Evolutionary conservation across 2,329 filamentous ascomycete genomes (phyloP).

Genomic region (Xylariaceae sp.): DNA sequence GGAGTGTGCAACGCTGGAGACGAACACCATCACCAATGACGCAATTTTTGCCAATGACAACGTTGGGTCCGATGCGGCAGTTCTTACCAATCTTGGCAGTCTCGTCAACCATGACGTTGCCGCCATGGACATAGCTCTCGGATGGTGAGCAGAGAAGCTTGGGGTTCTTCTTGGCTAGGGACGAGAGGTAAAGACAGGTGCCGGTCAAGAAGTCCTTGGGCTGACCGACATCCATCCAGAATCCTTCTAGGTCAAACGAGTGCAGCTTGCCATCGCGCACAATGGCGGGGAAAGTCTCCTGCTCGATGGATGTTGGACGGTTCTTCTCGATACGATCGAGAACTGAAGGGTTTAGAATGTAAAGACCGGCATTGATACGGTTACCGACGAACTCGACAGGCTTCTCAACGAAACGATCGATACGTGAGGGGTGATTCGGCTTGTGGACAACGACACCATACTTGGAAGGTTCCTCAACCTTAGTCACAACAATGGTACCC

Average conservation of each 20-base stretch:
- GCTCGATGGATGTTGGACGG: conserved; percentile 95
- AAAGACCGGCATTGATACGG: conserved; percentile 98
- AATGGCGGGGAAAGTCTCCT: conserved; percentile 97
- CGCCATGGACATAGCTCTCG: conserved; percentile 85
- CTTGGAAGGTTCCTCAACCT: conserved; percentile 98
- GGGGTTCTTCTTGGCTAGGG: conserved; percentile 86
- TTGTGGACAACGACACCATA: conserved; percentile 99
- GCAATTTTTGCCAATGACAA: conserved; percentile 92
- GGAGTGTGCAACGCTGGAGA: conserved; percentile 88
- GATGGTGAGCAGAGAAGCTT: conserved; percentile 78
- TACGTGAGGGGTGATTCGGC: conserved; percentile 85
- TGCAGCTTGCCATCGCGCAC: conserved; percentile 88
- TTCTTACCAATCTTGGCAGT: conserved; percentile 97
- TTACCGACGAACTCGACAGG: conserved; percentile 98
- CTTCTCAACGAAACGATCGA: conserved; percentile 99
- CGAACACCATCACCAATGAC: conserved; percentile 93
- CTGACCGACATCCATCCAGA: conserved; percentile 99
- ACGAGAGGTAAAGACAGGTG: conserved; percentile 95
- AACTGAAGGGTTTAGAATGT: conserved; percentile 94
- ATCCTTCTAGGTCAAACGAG: conserved; percentile 95
- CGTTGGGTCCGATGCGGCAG: conserved; percentile 97
- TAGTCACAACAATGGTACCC: conserved; percentile 97
- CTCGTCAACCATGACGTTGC: conserved; percentile 94
- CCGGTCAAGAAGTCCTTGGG: conserved; percentile 98
- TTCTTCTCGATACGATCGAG: conserved; percentile 87